phyloP scores from a whole-genome alignment of 805 yeast species.

The Metschnikowia amazonensis region DNA sequence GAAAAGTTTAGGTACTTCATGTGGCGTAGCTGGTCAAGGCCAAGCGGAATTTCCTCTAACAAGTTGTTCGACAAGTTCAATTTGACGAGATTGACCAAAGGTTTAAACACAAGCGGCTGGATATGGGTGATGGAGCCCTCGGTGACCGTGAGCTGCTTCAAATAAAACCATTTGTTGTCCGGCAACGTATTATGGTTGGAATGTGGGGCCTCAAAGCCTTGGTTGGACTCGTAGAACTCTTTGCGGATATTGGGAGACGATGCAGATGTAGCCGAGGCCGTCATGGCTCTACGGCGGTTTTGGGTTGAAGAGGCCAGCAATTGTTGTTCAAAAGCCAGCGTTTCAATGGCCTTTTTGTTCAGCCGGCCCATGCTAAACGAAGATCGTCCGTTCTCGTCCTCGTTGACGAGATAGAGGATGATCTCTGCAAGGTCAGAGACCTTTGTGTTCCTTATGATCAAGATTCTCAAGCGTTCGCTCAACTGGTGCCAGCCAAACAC shows the following conservation, averaged over 20 bases:
- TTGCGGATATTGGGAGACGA: constrained; percentile 7
- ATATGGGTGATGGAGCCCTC: constrained; percentile 38
- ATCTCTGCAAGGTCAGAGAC: constrained; percentile 52
- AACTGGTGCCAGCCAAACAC: constrained; percentile 62
- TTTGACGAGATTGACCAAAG: constrained; percentile 38
- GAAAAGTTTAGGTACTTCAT: constrained; percentile 45
- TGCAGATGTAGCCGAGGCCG: constrained; percentile 8
- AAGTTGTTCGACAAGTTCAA: constrained; percentile 56
- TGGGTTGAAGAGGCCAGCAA: not conserved
- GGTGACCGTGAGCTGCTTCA: constrained; percentile 39
- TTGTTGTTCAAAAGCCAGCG: not conserved
- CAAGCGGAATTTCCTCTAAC: constrained; percentile 48
- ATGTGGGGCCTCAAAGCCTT: not conserved
- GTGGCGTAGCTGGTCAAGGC: constrained; percentile 45
- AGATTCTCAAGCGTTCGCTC: constrained; percentile 51
- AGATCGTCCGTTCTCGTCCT: constrained; percentile 45
- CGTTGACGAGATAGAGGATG: constrained; percentile 48
- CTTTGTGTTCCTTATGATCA: constrained; percentile 50
- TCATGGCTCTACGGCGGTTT: constrained; percentile 15
- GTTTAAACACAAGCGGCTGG: constrained; percentile 35
- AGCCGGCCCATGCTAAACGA: constrained; percentile 27
- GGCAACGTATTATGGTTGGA: constrained; percentile 24
- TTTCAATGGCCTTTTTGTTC: constrained; percentile 15
- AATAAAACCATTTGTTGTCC: constrained; percentile 38
- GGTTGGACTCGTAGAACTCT: constrained; percentile 5